These are phyloP conservation scores for Colletotrichum lini DNA, from an alignment of 2,329 filamentous ascomycete species.

Conservation along the genomic window DNA sequence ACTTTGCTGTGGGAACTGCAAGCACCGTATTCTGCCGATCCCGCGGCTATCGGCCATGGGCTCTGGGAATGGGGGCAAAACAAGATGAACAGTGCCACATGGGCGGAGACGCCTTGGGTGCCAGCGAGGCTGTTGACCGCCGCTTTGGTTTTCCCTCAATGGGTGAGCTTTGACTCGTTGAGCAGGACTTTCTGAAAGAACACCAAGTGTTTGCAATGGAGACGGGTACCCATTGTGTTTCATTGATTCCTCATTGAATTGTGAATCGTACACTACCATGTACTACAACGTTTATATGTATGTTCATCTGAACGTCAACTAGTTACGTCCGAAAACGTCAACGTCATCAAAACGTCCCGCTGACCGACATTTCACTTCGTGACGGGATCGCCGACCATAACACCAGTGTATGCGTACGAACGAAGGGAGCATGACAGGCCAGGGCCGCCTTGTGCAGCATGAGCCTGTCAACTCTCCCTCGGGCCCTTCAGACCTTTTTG, in stretches of 20 bases:
- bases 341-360: conserved; percentile 9
- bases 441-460: background rate
- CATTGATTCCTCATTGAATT: conserved; percentile 21
- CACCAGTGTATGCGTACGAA: background rate
- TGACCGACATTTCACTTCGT: conserved; percentile 1
- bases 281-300: conserved; percentile 34
- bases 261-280: conserved; percentile 24
- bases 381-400: background rate
- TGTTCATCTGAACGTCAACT: conserved; percentile 34
- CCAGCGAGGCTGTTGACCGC: conserved; percentile 17
- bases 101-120: conserved; percentile 2
- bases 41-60: background rate
- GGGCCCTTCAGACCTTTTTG: background rate
- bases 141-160: conserved; percentile 6
- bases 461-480: conserved; percentile 1
- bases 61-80: background rate
- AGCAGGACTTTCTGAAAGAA: background rate
- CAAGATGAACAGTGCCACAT: conserved; percentile 23
- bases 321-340: conserved; percentile 12
- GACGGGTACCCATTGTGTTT: background rate
- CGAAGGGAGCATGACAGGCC: background rate
- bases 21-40: background rate
- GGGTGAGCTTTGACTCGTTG: conserved; percentile 4
- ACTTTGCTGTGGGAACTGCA: background rate
- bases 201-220: background rate